These are phyloP conservation scores for Neofusicoccum kwambonambiense DNA, from an alignment of 2,329 filamentous ascomycete species.

Conservation along the genomic window DNA sequence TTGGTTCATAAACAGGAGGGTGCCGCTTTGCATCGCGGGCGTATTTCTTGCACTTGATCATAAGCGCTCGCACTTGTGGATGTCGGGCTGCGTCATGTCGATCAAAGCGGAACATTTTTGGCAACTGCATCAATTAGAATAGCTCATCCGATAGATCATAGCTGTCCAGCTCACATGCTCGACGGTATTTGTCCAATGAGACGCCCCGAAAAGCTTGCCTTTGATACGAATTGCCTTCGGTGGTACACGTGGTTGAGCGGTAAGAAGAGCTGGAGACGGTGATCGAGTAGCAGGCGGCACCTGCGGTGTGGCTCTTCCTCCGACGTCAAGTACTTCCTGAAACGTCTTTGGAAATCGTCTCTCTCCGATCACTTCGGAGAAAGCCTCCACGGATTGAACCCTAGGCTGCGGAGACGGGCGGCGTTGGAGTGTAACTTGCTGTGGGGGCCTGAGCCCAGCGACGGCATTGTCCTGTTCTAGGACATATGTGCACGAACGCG, in stretches of 20 bases:
- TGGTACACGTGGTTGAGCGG: not conserved
- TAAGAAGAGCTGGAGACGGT: not conserved
- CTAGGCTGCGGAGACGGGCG: not conserved
- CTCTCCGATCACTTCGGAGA: too few species aligned
- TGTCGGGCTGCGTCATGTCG: not conserved
- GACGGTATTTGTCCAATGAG: slow-evolving; percentile 56
- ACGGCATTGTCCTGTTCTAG: not conserved
- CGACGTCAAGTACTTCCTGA: too few species aligned
- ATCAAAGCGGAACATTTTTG: slow-evolving; percentile 19
- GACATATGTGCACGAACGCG: slow-evolving; percentile 20
- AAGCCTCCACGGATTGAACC: not conserved
- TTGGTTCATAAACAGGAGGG: slow-evolving; percentile 24
- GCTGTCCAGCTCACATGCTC: slow-evolving; percentile 39
- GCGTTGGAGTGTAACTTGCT: not conserved
- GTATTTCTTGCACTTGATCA: slow-evolving; percentile 17
- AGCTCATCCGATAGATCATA: too few species aligned
- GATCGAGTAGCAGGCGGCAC: not conserved
- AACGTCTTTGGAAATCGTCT: not conserved
- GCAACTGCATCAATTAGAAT: slow-evolving; percentile 1
- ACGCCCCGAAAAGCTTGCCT: slow-evolving; percentile 52
- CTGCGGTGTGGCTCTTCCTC: too few species aligned
- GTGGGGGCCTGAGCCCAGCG: too few species aligned
- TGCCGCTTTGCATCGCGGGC: slow-evolving; percentile 22
- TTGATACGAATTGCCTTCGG: not conserved
- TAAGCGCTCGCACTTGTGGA: not conserved